These are phyloP conservation scores for Phytophthora ramorum DNA, from an alignment of 352 stramenopile genomes.

Conservation along the genomic window DNA sequence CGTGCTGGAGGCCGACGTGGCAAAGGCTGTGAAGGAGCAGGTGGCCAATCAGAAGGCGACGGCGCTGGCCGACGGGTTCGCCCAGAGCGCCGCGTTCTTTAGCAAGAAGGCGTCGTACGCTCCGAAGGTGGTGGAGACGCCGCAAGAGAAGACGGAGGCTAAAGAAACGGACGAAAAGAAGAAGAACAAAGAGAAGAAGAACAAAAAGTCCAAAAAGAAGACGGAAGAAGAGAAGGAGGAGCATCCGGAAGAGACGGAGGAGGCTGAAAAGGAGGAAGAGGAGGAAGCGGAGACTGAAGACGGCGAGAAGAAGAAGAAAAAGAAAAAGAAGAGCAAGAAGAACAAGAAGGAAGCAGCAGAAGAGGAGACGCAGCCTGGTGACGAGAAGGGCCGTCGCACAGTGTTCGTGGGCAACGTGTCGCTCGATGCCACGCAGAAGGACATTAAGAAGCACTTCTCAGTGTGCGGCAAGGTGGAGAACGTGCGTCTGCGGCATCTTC, in stretches of 20 bases:
- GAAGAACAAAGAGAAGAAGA: slow-evolving; percentile 8
- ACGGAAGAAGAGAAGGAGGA: slow-evolving; percentile 5
- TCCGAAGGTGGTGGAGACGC: slow-evolving; percentile 12
- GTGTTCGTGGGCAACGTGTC: slow-evolving; percentile 95
- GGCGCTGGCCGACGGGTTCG: slow-evolving; percentile 61
- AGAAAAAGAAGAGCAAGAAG: slow-evolving; percentile 34
- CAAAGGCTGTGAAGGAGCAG: slow-evolving; percentile 32
- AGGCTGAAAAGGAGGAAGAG: slow-evolving; percentile 20
- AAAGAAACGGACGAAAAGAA: slow-evolving; percentile 9
- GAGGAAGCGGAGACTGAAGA: slow-evolving; percentile 9
- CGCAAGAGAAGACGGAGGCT: slow-evolving; percentile 12
- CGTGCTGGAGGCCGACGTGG: slow-evolving; percentile 19
- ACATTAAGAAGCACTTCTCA: slow-evolving; percentile 85
- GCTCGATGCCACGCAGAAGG: slow-evolving; percentile 80
- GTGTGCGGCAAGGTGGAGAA: slow-evolving; percentile 87
- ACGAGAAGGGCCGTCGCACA: slow-evolving; percentile 80
- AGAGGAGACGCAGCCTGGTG: slow-evolving; percentile 38
- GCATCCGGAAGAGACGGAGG: slow-evolving; percentile 4
- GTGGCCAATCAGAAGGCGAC: slow-evolving; percentile 29
- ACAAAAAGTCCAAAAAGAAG: slow-evolving; percentile 16
- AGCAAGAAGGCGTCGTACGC: slow-evolving; percentile 72
- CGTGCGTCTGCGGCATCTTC: slow-evolving; percentile 87
- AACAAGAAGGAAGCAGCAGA: slow-evolving; percentile 15
- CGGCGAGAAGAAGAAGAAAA: slow-evolving; percentile 33
- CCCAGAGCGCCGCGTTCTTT: slow-evolving; percentile 66